Evolutionary conservation across 2,329 filamentous ascomycete species (phyloP), one percentile per base, ranked within the genome.

Genomic region (Aureobasidium leucospermi): DNA sequence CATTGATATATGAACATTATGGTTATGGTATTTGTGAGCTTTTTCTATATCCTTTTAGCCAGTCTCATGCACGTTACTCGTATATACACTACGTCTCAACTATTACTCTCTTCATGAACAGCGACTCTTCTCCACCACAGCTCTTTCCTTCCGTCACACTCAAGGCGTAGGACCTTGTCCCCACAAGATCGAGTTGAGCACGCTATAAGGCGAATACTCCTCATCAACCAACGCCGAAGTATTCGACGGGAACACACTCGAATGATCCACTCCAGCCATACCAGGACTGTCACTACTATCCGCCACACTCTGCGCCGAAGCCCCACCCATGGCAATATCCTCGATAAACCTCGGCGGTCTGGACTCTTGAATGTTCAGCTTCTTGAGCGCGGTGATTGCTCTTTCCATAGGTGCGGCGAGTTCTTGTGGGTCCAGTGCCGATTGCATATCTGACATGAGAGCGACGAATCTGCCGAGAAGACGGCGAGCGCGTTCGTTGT

Each of bases 131-230:
- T 6, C 10, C n/a, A 38, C 8, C 52, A 15, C 10, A 16, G 3
- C 6, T 15, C 3, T 13, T 10, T 4, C 2, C 19, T 15, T 6
- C 3, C 23, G 23, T 23, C 23, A 23, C 39, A 10, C 28, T 53
- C 32, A 59, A 38, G 58, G 55, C 36, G 60, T 57, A 4, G 38
- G 39, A 7, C 43, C 55, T n/a, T 52, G 42, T 2, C 74, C 74
- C 74, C 74, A 76, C 10, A 79, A 70, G 51, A 79, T 79, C 5
- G 71, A 75, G 62, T 79, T 77, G 69, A 79, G 73, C 4, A 79
- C 71, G 16, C 76, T 75, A 65, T 79, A 78, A 7, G 77, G 77
- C 28, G 71, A 75, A 8, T 73, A 70, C 45, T 79, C 76, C 34
- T 76, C 65, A 59, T 75, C 72, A 60, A 72, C 47, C 10, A 66